Evolutionary conservation across 805 yeast species (phyloP), one percentile per base, ranked within the genome.

Genomic region (Yamadazyma endophytica): DNA sequence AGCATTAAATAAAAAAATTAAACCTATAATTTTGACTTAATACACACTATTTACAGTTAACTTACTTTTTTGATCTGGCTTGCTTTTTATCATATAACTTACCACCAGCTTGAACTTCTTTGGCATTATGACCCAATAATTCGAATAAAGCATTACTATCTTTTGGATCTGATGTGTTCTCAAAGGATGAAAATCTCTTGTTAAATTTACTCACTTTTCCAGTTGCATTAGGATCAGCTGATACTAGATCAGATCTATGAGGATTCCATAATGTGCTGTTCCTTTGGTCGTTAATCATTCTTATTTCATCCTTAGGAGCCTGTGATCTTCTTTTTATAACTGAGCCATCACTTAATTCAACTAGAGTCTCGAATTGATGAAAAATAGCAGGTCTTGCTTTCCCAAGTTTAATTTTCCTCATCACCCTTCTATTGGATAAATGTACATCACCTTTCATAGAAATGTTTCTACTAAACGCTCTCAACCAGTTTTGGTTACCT

Each of bases 281-380:
- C 61, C 96, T 77, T 68, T 84, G 95, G 58, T 92, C 98, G 31
- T 79, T 76, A 46, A 92, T 75, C 75, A 87, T 77, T 54, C 92
- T 71, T 48, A 85, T 67, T 50, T 92, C 96, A 32, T 75, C 80
- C 48, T 86, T 83, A 8, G 98, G 98, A 37, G 78, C 86, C 43
- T 84, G 95, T 1, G 96, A 78, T 47, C 84, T 73, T 59, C 98
- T 75, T 21, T 65, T 67, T 20, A 88, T 68, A 2, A 95, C 95
- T 18, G 96, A 83, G 2, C 98, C 98, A 55, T 92, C 98, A 43
- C 94, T 82, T 36, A 89, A 70, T 59, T 90, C 95, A n/a, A 92
- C 89, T 21, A 72, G 60, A 19, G 89, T 82, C 42, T 90, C 88
- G 55, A 92, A 92, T 56, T 86, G 86, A 62, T 90, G 75, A 59